A percentile compares a stretch with the other conserved stretches of the same genome.
phyloP scores from a whole-genome alignment of 73 alveolate species.

The Tetrahymena malaccensis region DNA sequence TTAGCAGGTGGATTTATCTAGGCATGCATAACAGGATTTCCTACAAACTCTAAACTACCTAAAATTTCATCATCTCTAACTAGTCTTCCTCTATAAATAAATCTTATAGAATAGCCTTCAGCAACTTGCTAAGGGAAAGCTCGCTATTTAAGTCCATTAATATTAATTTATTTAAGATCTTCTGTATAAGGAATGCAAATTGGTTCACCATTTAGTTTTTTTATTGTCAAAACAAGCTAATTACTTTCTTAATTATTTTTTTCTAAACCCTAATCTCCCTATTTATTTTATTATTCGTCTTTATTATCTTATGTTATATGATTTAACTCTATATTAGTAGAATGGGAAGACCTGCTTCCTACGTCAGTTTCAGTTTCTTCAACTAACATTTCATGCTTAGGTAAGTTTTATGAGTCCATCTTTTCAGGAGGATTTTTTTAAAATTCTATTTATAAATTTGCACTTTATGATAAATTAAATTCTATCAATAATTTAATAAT shows the following conservation, averaged over 20 bases:
- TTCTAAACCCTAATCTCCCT: neutral
- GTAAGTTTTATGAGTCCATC: neutral
- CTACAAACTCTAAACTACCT: neutral
- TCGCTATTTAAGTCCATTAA: neutral
- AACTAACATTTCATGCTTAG: neutral
- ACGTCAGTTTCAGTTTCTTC: neutral
- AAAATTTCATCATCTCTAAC: neutral
- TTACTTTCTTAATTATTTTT: neutral
- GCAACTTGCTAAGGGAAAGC: neutral
- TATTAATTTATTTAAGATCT: neutral
- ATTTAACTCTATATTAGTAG: neutral
- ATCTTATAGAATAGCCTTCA: neutral
- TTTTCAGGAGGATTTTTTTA: neutral
- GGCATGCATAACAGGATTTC: neutral
- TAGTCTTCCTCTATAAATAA: neutral
- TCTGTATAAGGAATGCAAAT: neutral
- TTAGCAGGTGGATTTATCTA: neutral
- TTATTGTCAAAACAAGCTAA: neutral
- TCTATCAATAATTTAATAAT: neutral
- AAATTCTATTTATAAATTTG: neutral
- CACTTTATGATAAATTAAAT: neutral
- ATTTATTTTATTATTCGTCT: neutral
- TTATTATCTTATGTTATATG: neutral
- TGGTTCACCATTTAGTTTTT: neutral
- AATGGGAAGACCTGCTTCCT: neutral